Evolutionary conservation across 2,329 filamentous ascomycete species (phyloP).

Genomic region (Macrophomina phaseolina): DNA sequence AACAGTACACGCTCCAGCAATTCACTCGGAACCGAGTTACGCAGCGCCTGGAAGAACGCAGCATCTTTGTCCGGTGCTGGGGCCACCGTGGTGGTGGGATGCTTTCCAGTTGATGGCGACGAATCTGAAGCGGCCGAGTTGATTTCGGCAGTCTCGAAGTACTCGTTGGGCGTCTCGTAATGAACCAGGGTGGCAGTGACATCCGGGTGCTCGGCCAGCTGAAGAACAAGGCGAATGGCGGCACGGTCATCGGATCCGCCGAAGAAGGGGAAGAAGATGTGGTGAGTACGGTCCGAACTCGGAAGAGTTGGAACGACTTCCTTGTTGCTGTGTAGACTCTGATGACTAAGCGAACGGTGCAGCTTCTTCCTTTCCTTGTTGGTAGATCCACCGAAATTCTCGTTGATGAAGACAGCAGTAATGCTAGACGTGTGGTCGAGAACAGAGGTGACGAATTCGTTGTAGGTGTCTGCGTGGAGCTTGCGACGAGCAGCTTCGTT

Average conservation of each 20-base stretch:
- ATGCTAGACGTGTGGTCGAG: constrained; percentile 69
- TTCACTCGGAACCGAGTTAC: constrained; percentile 59
- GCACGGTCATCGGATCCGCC: constrained; percentile 82
- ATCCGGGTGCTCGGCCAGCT: constrained; percentile 78
- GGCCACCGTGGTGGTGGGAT: constrained; percentile 20
- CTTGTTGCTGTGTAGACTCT: constrained; percentile 59
- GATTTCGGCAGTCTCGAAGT: constrained; percentile 24
- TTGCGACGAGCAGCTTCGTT: constrained; percentile 61
- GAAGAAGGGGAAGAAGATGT: constrained; percentile 86
- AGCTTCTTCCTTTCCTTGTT: constrained; percentile 33
- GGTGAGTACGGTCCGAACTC: constrained; percentile 72
- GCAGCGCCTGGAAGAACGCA: constrained; percentile 63
- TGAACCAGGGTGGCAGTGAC: constrained; percentile 79
- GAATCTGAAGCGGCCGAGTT: constrained; percentile 15
- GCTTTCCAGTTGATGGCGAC: constrained; percentile 26
- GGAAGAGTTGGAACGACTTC: constrained; percentile 60
- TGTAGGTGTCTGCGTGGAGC: constrained; percentile 68
- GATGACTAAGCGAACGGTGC: constrained; percentile 1
- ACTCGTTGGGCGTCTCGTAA: constrained; percentile 46
- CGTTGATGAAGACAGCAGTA: constrained; percentile 80
- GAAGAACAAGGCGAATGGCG: constrained; percentile 80
- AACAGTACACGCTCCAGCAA: constrained; percentile 65
- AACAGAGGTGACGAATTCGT: constrained; percentile 73
- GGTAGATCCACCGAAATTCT: constrained; percentile 62
- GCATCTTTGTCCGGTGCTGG: constrained; percentile 50